Base-by-base conservation (phyloP, 2,329 filamentous ascomycete species). In the Scytalidium lignicola region DNA sequence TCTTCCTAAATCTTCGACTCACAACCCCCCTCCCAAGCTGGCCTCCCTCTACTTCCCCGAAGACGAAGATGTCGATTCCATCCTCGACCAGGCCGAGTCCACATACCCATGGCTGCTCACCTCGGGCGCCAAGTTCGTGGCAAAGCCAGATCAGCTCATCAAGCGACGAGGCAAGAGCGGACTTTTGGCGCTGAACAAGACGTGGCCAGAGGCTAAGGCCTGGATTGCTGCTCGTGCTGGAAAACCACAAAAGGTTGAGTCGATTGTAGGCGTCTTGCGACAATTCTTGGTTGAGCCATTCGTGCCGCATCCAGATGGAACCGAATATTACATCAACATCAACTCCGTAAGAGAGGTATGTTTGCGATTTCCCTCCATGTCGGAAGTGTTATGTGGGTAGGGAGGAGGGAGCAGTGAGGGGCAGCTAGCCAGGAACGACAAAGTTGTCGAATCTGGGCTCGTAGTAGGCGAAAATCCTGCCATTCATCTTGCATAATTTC, bases 261-360 rank as follows among this genome's bases (percentile, higher is more conserved):
- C 88, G 63, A 85, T 90, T 61, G 82, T 87, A 57, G 93, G 93
- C 70, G 82, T 88, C 57, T 80, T 99, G 69, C 86, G 91, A 70
- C 88, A 95, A 66, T 99, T 99, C 81, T 80, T 99, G 58, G 91
- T 99, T 62, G 93, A 99, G 83, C 93, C 93, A 46, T 97, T 99
- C 67, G 91, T 97, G 55, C 93, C 92, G 65, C 93, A 99, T 74
- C 87, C 91, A 58, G 82, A 90, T 64, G 86, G 90, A 70, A 96
- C 92, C 58, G 93, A 99, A 75, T 97, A 97, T 79, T 99, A 99
- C 77, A 96, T 99, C 79, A 96, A 96, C 85, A 99, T 99, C 79
- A 93, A 96, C 83, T 97, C 93, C 56, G 91, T 96, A 67, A 88
- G 93, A 79, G 93, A 97, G 85, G 93, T 97, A 85, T 84, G 90